Evolutionary conservation across 768 basidiomycete genomes (phyloP).

Genomic region (Roridomyces roridus): DNA sequence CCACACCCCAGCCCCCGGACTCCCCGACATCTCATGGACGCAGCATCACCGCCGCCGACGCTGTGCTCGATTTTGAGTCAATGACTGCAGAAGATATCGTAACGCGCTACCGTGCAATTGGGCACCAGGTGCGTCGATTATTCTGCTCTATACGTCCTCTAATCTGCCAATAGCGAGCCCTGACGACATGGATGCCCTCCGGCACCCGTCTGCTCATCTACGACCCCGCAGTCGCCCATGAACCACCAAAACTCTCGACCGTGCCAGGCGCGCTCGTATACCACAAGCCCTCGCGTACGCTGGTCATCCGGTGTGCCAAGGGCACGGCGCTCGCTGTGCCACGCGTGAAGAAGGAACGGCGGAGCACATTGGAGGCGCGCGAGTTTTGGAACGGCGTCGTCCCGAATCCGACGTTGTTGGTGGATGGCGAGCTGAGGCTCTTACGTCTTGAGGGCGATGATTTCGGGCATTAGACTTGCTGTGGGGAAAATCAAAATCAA

Average conservation of each 20-base stretch:
- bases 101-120: constrained; percentile 64
- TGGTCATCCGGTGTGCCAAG: constrained; percentile 63
- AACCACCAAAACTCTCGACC: constrained; percentile 16
- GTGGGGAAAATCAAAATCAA: too few species aligned
- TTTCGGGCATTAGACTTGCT: too few species aligned
- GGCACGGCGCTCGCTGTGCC: constrained; percentile 59
- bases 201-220: constrained; percentile 50
- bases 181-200: constrained; percentile 38
- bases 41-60: constrained; percentile 58
- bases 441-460: background rate
- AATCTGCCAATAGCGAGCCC: constrained; percentile 32
- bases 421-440: constrained; percentile 17
- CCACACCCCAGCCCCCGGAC: constrained; percentile 51
- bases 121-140: constrained; percentile 61
- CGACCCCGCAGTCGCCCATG: constrained; percentile 25
- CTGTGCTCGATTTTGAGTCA: constrained; percentile 58
- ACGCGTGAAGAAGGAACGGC: constrained; percentile 62
- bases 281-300: constrained; percentile 39
- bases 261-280: constrained; percentile 41
- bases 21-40: constrained; percentile 57
- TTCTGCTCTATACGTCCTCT: background rate
- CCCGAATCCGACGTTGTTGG: constrained; percentile 6
- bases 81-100: constrained; percentile 65
- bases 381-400: constrained; percentile 82
- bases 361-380: constrained; percentile 55